These are phyloP conservation scores for Globisporangium paddicum DNA, from an alignment of 352 stramenopile species.

Conservation along the genomic window DNA sequence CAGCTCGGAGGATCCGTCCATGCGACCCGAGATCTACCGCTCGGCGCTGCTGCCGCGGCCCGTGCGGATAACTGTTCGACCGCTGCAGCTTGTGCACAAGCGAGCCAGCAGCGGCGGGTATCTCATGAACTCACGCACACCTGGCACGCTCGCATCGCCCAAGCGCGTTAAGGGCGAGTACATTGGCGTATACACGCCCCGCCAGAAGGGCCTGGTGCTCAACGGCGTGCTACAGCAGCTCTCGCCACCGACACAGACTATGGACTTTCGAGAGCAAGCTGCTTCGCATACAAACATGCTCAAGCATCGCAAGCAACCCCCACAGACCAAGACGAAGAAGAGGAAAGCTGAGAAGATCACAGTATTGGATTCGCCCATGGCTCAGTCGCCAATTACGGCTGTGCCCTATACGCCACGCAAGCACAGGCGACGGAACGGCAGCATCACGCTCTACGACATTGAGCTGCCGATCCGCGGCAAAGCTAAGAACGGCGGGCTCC, in stretches of 20 bases:
- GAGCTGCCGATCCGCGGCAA: constrained; percentile 7
- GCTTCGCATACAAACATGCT: not conserved
- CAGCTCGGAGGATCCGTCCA: constrained; percentile 27
- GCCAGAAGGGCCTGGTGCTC: not conserved
- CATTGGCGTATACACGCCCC: not conserved
- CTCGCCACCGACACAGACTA: not conserved
- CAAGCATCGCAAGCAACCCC: constrained; percentile 4
- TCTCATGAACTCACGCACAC: not conserved
- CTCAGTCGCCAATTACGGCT: constrained; percentile 5
- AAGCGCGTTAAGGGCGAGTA: constrained; percentile 1
- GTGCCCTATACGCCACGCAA: constrained; percentile 33
- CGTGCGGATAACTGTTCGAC: constrained; percentile 56
- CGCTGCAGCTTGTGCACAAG: constrained; percentile 37
- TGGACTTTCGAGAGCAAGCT: not conserved
- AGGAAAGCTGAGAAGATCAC: constrained; percentile 6
- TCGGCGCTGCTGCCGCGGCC: constrained; percentile 44
- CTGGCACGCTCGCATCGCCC: not conserved
- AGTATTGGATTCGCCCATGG: constrained; percentile 1
- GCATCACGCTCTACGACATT: constrained; percentile 12
- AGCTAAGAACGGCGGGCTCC: not conserved
- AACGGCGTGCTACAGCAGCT: not conserved
- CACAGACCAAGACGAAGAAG: constrained; percentile 4
- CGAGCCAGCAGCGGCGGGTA: constrained; percentile 1
- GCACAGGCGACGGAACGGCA: constrained; percentile 26
- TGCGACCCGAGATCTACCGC: constrained; percentile 19